Evolutionary conservation across 2,329 filamentous ascomycete species (phyloP).

Genomic region (Dactylellina leptospora): DNA sequence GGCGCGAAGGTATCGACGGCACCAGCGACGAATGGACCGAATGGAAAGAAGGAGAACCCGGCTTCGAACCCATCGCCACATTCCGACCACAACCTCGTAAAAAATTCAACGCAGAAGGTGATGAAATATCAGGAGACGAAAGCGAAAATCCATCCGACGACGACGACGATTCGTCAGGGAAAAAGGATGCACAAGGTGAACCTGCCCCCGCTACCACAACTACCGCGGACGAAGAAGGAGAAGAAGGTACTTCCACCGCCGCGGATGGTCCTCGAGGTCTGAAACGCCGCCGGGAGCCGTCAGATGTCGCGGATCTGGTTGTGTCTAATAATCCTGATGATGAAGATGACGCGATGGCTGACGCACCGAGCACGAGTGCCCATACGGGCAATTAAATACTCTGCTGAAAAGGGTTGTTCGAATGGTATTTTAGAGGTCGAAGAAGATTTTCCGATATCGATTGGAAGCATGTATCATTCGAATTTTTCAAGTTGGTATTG

Average conservation of each 20-base stretch:
- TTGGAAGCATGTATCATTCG: background rate
- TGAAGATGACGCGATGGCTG: slow-evolving; percentile 39
- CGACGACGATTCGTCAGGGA: background rate
- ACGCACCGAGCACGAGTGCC: slow-evolving; percentile 13
- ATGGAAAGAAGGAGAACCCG: slow-evolving; percentile 27
- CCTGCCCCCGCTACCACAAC: slow-evolving; percentile 4
- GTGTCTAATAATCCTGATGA: slow-evolving; percentile 7
- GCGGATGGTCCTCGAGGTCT: slow-evolving; percentile 23
- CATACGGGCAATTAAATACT: too few species aligned
- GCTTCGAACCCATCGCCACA: slow-evolving; percentile 38
- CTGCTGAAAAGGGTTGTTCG: background rate
- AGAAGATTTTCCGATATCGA: background rate
- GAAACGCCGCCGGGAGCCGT: slow-evolving; percentile 31
- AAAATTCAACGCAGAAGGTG: background rate
- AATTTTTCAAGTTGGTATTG: background rate
- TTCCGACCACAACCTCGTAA: slow-evolving; percentile 17
- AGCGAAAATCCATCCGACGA: slow-evolving; percentile 10
- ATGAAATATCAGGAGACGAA: slow-evolving; percentile 1
- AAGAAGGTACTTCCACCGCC: background rate
- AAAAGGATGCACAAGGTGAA: slow-evolving; percentile 18
- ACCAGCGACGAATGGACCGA: slow-evolving; percentile 42
- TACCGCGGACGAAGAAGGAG: background rate
- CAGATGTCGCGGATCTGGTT: slow-evolving; percentile 25
- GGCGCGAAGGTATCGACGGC: slow-evolving; percentile 27
- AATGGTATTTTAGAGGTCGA: background rate